Conservation (phyloP, 768 basidiomycete species). For the Calocera viscosa region DNA sequence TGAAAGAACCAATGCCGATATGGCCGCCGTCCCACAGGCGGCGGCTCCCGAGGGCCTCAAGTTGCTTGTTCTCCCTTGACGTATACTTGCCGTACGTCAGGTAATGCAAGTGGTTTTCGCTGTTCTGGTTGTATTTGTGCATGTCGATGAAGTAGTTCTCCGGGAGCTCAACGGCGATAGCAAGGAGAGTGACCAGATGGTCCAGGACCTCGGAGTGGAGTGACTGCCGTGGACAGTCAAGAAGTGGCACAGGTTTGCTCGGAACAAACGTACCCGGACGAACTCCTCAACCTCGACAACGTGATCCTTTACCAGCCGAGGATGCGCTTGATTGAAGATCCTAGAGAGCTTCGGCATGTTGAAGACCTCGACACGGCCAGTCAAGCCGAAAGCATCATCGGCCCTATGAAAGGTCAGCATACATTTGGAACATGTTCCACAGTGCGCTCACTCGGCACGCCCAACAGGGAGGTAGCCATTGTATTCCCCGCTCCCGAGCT, state of each 20-base stretch:
- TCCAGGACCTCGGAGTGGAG: conserved; percentile 21
- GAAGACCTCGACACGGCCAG: conserved; percentile 32
- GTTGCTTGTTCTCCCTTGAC: conserved; percentile 20
- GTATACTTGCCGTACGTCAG: conserved; percentile 42
- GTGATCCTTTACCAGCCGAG: conserved; percentile 16
- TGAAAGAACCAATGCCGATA: conserved; percentile 26
- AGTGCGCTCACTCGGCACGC: not conserved
- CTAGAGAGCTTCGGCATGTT: conserved; percentile 30
- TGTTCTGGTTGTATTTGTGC: conserved; percentile 22
- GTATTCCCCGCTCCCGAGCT: conserved; percentile 29
- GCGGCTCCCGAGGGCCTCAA: no score
- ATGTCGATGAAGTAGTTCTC: conserved; percentile 21
- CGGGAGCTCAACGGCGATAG: conserved; percentile 19
- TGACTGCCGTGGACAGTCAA: conserved; percentile 27
- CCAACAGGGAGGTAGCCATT: not conserved
- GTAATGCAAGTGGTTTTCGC: conserved; percentile 36
- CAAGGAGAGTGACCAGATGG: conserved; percentile 26
- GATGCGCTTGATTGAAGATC: conserved; percentile 19
- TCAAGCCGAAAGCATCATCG: conserved; percentile 28
- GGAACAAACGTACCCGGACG: conserved; percentile 23
- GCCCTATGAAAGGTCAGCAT: conserved; percentile 21
- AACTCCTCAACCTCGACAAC: conserved; percentile 13
- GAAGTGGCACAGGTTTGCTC: conserved; percentile 24
- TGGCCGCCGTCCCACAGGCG: conserved; percentile 22
- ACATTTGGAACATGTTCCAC: conserved; percentile 9